Percentiles rank a stretch among this genome's conserved stretches.
phyloP scores from a whole-genome alignment of 2,329 filamentous ascomycete genomes.

The Arthroderma sp. region DNA sequence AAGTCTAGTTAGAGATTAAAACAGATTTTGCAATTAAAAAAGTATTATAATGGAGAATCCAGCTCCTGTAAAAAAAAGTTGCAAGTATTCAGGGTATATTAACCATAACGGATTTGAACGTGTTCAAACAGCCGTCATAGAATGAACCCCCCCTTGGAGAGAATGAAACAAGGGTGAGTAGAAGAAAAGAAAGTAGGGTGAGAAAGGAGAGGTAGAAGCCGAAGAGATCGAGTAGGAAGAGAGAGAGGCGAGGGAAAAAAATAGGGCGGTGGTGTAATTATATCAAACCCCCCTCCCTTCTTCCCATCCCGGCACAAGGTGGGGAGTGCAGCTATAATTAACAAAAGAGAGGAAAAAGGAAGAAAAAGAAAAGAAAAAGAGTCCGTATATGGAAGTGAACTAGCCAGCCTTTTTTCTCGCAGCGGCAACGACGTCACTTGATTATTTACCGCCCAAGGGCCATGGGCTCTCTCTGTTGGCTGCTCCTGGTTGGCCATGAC shows the following conservation, averaged over 20 bases:
- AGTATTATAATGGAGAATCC: slow-evolving; percentile 3
- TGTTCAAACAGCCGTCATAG: neutral
- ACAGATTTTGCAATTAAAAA: neutral
- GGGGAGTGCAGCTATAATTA: neutral
- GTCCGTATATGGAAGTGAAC: neutral
- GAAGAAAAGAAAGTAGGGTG: neutral
- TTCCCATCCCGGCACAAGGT: neutral
- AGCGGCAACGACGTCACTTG: neutral
- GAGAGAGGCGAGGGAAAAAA: neutral
- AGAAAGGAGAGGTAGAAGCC: neutral
- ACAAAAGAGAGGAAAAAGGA: neutral
- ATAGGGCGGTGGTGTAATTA: neutral
- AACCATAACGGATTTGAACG: neutral
- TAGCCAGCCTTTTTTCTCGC: neutral
- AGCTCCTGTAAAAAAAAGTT: slow-evolving; percentile 3
- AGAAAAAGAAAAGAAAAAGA: neutral
- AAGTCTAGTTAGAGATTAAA: neutral
- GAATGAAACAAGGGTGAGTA: neutral
- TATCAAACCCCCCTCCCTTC: neutral
- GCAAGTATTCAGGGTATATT: neutral
- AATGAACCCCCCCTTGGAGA: neutral
- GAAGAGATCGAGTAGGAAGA: neutral
- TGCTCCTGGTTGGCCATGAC: too few relatives aligned
- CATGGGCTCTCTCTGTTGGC: neutral
- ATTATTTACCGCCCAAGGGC: neutral